Conservation (phyloP, 257 asterid species). For the Solanum chmielewskii region DNA sequence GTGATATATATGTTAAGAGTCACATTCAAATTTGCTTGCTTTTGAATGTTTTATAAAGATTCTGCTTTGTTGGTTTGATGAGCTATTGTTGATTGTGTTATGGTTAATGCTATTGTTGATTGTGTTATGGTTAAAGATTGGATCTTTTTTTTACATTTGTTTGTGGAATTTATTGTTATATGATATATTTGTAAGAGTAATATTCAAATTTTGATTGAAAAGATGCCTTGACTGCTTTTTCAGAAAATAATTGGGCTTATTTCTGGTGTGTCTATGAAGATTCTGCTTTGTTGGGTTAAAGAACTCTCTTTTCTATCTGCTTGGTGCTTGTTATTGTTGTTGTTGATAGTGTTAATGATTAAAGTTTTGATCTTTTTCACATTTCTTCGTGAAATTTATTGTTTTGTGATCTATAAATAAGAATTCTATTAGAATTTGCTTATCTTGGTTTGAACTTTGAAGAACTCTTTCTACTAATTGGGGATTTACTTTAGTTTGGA, state of each 20-base stretch:
- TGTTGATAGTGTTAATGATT: background rate
- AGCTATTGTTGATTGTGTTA: background rate
- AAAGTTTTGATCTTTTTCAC: background rate
- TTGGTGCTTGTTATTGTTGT: background rate
- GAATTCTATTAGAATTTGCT: background rate
- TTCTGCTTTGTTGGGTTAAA: background rate
- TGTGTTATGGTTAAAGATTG: background rate
- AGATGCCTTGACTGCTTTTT: background rate
- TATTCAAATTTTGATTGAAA: background rate
- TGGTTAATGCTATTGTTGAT: background rate
- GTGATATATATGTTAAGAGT: background rate
- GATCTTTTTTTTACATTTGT: background rate
- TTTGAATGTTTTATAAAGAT: background rate
- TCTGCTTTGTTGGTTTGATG: background rate
- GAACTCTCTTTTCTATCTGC: background rate
- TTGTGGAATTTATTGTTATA: background rate
- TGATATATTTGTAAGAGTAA: background rate
- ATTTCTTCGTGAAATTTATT: background rate
- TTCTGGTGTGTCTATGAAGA: background rate
- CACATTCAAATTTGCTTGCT: background rate
- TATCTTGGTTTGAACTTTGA: background rate
- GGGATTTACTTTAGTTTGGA: background rate
- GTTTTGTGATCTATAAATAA: background rate
- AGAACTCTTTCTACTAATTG: background rate
- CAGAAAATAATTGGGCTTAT: background rate